Evolutionary conservation across 352 stramenopile genomes (phyloP).

Genomic region (Phytopythium sindhum): DNA sequence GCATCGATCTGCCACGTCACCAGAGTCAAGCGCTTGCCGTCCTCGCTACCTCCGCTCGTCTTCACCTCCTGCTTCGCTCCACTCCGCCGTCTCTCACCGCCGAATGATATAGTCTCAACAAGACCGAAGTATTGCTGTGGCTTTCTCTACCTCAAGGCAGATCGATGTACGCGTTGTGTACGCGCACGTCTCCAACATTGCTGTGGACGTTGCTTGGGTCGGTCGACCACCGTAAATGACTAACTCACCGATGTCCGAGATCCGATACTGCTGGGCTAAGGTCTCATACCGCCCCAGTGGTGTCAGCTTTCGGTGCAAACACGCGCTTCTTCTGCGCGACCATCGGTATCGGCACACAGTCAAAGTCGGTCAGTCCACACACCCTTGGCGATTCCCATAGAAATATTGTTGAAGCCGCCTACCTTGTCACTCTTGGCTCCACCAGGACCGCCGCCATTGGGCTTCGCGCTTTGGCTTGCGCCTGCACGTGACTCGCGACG

Average conservation of each 20-base stretch:
- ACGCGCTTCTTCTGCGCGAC: slow-evolving; percentile 54
- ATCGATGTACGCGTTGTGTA: too few species aligned
- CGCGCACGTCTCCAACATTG: too few species aligned
- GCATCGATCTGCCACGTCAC: background rate
- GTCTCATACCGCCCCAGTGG: slow-evolving; percentile 12
- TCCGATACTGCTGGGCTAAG: background rate
- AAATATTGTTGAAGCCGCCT: background rate
- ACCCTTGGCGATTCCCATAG: background rate
- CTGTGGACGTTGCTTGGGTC: background rate
- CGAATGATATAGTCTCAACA: too few species aligned
- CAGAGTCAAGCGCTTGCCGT: background rate
- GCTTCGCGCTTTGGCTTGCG: slow-evolving; percentile 1
- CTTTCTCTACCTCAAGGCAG: too few species aligned
- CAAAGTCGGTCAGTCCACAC: background rate
- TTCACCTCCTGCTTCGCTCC: too few species aligned
- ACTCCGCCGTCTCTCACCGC: too few species aligned
- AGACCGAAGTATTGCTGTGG: too few species aligned
- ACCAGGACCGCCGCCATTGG: slow-evolving; percentile 24
- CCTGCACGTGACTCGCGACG: slow-evolving; percentile 21
- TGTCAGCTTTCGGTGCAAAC: slow-evolving; percentile 51
- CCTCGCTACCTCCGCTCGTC: too few species aligned
- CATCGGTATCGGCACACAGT: background rate
- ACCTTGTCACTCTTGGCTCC: slow-evolving; percentile 29
- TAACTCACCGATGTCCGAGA: too few species aligned
- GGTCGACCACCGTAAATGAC: too few species aligned